Evolutionary conservation across 2,329 filamentous ascomycete genomes (phyloP), one percentile per base, ranked within the genome.

Genomic region (Dactylellina parvicollis): DNA sequence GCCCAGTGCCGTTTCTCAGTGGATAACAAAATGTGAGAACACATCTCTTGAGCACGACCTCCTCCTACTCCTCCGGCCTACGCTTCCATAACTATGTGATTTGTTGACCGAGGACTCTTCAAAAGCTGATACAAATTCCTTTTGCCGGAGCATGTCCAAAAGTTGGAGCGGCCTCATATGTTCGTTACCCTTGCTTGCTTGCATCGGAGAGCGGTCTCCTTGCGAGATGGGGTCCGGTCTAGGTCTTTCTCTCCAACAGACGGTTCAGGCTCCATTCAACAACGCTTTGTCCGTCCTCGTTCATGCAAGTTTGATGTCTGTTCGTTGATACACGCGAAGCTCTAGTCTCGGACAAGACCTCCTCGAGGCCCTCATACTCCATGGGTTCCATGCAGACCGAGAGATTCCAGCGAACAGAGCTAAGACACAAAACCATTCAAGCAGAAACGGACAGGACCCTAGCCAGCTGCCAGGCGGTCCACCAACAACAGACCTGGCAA

Each of bases 311-410:
- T 59, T 30, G 46, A 32, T 30, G 64, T 69, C 55, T 36, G 47
- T 71, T 46, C 40, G 65, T 55, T 62, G 16, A 55, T 60, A 62
- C 49, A 20, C 60, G 22, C 36, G 57, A 61, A 56, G 65, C 54
- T 40, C 16, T 14, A 55, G 46, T 56, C 50, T 62, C 42, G 40
- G 56, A 62, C 56, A 54, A 47, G 56, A n/a, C 49, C 38, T 65
- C 40, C 12, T 22, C 7, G 36, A 64, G 26, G 59, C 24, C 34
- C 16, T 44, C 49, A 47, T 46, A 36, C 57, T 22, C 46, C 65
- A 71, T 71, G 66, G 66, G 66, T 71, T 62, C 57, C 66, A 71
- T 64, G 57, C 66, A 71, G 54, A 54, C 26, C 18, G 57, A 50
- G 65, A 62, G 55, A 49, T 36, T 56, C 42, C 46, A 59, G 49